phyloP scores from a whole-genome alignment of 2,329 filamentous ascomycete species.

The Diaporthe sp. region DNA sequence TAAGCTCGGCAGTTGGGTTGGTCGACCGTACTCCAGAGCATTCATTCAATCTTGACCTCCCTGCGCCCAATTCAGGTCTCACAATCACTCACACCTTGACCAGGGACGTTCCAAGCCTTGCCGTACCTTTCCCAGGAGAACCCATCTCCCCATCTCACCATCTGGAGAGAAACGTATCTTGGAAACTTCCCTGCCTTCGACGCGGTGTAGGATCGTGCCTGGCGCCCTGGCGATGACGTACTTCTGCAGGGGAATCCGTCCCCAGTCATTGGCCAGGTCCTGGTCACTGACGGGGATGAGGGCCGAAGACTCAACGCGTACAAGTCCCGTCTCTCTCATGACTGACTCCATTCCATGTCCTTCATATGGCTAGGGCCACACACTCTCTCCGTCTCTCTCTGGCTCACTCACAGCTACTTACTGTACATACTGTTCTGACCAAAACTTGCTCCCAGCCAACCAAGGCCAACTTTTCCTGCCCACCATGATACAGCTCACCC shows the following conservation, averaged over 20 bases:
- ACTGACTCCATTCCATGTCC: no score
- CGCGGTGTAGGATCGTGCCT: slow-evolving; percentile 20
- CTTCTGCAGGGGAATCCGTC: neutral
- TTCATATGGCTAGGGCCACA: neutral
- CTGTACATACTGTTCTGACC: no score
- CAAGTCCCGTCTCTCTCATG: neutral
- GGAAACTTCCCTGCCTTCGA: neutral
- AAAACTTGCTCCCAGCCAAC: slow-evolving; percentile 20
- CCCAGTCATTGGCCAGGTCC: slow-evolving; percentile 12
- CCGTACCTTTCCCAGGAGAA: neutral
- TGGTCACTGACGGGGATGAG: neutral
- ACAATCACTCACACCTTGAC: neutral
- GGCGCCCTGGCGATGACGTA: slow-evolving; percentile 31
- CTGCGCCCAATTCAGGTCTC: neutral
- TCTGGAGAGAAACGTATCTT: no score
- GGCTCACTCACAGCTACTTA: neutral
- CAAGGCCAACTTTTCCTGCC: slow-evolving; percentile 13
- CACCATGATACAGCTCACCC: neutral
- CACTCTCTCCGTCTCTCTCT: no score
- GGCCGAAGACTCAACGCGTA: neutral
- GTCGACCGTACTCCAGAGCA: neutral
- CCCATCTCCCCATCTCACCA: no score
- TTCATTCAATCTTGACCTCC: no score
- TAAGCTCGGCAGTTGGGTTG: neutral
- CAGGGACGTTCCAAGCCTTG: neutral